Evolutionary conservation across 192 early-diverging fungal genomes (phyloP), one percentile per base, ranked within the genome.

Genomic region (Phycomyces nitens): DNA sequence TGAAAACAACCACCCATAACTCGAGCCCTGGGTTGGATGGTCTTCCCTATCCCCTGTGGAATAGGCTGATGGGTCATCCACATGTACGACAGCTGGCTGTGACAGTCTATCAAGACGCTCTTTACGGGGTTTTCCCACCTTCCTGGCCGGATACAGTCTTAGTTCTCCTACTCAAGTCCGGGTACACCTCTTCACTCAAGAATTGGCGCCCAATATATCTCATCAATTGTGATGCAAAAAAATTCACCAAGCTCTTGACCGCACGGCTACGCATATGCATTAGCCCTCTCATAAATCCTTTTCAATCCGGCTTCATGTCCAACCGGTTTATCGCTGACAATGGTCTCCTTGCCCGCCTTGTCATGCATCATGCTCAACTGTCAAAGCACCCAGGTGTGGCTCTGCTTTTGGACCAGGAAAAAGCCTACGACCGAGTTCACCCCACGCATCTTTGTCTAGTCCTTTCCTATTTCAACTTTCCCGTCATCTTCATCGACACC

Each of bases 91-190:
- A n/a, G n/a, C n/a, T n/a, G n/a, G n/a, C n/a, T n/a, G n/a, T n/a
- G n/a, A n/a, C n/a, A n/a, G n/a, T n/a, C n/a, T n/a, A n/a, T n/a
- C n/a, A n/a, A n/a, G n/a, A n/a, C n/a, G n/a, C n/a, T n/a, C n/a
- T n/a, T n/a, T n/a, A n/a, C n/a, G 41, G 41, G 5, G 1, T 29
- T 38, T 56, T 64, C 21, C 62, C 62, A 5, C 0, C 24, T 20
- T 40, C n/a, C 2, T 64, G 62, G 62, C 62, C 29, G 12, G 29
- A 54, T 18, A 69, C 60, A 3, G 29, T 20, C 15, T 57, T 62
- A 54, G 58, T 61, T 22, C 49, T 69, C 14, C 44, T 68, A 1
- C 60, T 53, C 50, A 68, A 68, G n/a, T 53, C 41, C 22, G 66
- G 58, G 0, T 38, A 60, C 2, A 42, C 47, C 4, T 34, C 58